A percentile compares a stretch with the other conserved stretches of the same genome.
These are phyloP conservation scores for Ceratocystis destructans DNA, from an alignment of 2,329 filamentous ascomycete species.

Conservation along the genomic window DNA sequence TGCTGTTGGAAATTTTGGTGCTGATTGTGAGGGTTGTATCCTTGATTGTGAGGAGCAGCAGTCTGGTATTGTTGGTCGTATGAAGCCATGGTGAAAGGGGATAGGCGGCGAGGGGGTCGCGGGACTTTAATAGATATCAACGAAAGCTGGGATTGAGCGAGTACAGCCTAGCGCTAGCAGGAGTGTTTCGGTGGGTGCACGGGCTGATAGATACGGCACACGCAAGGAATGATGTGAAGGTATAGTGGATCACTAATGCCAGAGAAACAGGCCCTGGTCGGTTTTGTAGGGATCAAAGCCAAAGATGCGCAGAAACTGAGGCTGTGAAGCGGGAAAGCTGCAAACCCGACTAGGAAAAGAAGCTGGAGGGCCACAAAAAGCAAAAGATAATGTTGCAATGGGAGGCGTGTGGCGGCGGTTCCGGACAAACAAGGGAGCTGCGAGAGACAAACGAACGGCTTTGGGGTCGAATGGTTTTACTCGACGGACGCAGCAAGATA, in stretches of 20 bases:
- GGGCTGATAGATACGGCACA: conserved; percentile 17
- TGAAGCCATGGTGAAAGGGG: conserved; percentile 15
- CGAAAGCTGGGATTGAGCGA: neutral
- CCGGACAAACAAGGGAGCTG: conserved; percentile 7
- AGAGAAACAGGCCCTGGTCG: conserved; percentile 13
- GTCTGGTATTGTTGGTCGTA: conserved; percentile 14
- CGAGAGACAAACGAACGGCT: conserved; percentile 5
- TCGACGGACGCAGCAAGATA: neutral
- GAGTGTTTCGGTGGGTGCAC: conserved; percentile 13
- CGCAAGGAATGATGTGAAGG: conserved; percentile 10
- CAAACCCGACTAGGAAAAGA: neutral
- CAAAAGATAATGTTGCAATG: neutral
- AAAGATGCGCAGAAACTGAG: neutral
- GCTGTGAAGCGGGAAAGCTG: neutral
- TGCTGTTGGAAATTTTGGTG: conserved; percentile 16
- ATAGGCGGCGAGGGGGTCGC: conserved; percentile 11
- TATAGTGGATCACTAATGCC: conserved; percentile 15
- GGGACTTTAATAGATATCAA: conserved; percentile 18
- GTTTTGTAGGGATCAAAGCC: conserved; percentile 2
- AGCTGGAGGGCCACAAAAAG: neutral
- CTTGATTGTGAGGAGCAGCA: conserved; percentile 12
- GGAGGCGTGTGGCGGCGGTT: conserved; percentile 4
- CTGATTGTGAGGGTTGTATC: conserved; percentile 20
- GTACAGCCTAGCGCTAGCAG: neutral
- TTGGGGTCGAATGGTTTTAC: neutral